phyloP scores from a whole-genome alignment of 2,329 filamentous ascomycete species.

The Exophiala dermatitidis region DNA sequence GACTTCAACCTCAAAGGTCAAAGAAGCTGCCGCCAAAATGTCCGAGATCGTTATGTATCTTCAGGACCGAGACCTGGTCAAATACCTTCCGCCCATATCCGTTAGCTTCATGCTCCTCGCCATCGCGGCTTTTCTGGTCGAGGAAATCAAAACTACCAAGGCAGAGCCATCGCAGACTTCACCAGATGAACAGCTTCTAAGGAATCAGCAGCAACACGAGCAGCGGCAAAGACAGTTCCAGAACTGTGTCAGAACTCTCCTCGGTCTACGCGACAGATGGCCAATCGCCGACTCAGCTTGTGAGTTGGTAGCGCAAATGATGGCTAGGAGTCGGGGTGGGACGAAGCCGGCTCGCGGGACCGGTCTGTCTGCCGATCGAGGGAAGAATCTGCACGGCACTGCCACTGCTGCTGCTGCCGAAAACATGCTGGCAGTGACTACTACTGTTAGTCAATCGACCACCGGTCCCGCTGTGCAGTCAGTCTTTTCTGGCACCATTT shows the following conservation, averaged over 20 bases:
- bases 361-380: background rate
- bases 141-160: slow-evolving; percentile 14
- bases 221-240: slow-evolving; percentile 15
- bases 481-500: background rate
- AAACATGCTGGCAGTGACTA: no score
- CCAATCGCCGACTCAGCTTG: slow-evolving; percentile 21
- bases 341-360: slow-evolving; percentile 8
- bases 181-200: no score
- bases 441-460: no score
- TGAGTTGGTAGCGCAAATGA: slow-evolving; percentile 21
- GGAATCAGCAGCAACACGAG: background rate
- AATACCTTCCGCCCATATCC: slow-evolving; percentile 16
- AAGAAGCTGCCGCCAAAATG: slow-evolving; percentile 15
- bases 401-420: no score
- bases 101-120: slow-evolving; percentile 21
- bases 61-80: slow-evolving; percentile 14
- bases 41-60: slow-evolving; percentile 15
- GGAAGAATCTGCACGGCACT: background rate
- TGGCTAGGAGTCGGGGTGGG: slow-evolving; percentile 16
- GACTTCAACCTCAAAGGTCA: slow-evolving; percentile 12
- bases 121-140: slow-evolving; percentile 18
- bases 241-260: slow-evolving; percentile 15
- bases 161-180: slow-evolving; percentile 1
- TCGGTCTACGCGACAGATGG: slow-evolving; percentile 19
- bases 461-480: no score